These are phyloP conservation scores for Lodderomyces oxycetoniae DNA, from an alignment of 1,139 yeast species.

Conservation along the genomic window DNA sequence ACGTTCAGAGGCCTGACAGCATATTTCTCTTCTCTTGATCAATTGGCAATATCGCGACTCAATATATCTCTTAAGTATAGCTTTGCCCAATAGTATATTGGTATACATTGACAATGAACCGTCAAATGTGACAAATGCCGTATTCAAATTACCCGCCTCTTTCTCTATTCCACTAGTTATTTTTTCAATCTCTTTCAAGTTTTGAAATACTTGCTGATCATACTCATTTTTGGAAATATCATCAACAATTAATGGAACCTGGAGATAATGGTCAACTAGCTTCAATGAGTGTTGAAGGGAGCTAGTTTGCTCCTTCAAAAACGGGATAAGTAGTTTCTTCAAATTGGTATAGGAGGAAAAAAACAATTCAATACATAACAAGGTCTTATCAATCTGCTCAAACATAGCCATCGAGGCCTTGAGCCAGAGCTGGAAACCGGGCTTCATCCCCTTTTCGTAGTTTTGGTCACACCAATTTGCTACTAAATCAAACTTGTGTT, in stretches of 20 bases:
- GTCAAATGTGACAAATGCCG: constrained; percentile 32
- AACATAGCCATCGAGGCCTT: constrained; percentile 22
- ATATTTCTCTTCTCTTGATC: constrained; percentile 35
- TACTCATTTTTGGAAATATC: constrained; percentile 4
- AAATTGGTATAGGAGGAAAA: constrained; percentile 37
- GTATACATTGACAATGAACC: constrained; percentile 37
- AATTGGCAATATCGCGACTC: constrained; percentile 30
- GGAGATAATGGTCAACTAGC: constrained; percentile 23
- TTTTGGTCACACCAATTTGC: constrained; percentile 25
- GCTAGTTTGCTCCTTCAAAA: constrained; percentile 29
- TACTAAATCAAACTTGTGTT: neutral
- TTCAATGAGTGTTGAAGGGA: constrained; percentile 23
- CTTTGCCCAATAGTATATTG: constrained; percentile 36
- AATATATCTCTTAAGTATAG: constrained; percentile 37
- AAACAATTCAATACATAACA: constrained; percentile 33
- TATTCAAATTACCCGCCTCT: constrained; percentile 27
- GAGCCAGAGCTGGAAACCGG: constrained; percentile 19
- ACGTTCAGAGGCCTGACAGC: constrained; percentile 42
- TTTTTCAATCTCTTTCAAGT: constrained; percentile 33
- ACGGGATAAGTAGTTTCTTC: constrained; percentile 36
- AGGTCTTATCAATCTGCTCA: constrained; percentile 20
- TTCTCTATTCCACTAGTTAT: constrained; percentile 36
- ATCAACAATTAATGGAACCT: constrained; percentile 20
- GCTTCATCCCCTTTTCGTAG: constrained; percentile 26
- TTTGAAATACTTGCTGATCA: constrained; percentile 10